Conservation (phyloP, 257 asterid species). For the Verbascum thapsus region DNA sequence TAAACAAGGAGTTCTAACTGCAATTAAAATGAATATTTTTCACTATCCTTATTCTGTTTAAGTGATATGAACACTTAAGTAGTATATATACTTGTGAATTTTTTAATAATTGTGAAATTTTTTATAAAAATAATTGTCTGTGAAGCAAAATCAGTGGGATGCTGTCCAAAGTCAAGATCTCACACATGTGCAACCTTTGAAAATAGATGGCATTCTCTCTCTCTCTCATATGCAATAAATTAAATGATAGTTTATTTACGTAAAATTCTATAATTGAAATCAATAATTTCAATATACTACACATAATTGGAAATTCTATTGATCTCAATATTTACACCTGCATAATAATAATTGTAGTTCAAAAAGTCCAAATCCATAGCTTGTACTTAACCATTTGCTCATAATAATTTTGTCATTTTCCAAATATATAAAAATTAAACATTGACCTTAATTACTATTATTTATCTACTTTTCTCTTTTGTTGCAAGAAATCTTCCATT, state of each 20-base stretch:
- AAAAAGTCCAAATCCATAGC: constrained; percentile 13
- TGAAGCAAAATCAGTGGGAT: constrained; percentile 42
- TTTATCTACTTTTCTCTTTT: constrained; percentile 7
- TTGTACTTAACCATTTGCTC: constrained; percentile 32
- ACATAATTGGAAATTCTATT: too few species aligned
- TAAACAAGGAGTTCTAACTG: too few species aligned
- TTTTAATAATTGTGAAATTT: constrained; percentile 6
- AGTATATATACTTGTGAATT: constrained; percentile 9
- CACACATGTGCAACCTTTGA: constrained; percentile 64
- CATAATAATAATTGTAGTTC: not conserved
- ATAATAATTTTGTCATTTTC: constrained; percentile 26
- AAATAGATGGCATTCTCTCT: constrained; percentile 45
- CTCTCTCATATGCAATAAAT: constrained; percentile 24
- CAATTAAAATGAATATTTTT: too few species aligned
- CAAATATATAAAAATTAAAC: constrained; percentile 26
- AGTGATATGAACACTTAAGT: too few species aligned
- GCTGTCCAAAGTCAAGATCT: constrained; percentile 66
- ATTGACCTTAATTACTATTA: constrained; percentile 31
- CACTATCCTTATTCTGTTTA: too few species aligned
- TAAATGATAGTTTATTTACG: too few species aligned
- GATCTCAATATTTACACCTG: too few species aligned
- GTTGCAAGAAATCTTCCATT: constrained; percentile 20
- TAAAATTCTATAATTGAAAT: too few species aligned
- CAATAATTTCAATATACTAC: too few species aligned
- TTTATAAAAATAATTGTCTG: constrained; percentile 13